A percentile compares a stretch with the other conserved stretches of the same genome.
These are phyloP conservation scores for Myriangium duriaei DNA, from an alignment of 2,329 filamentous ascomycete species.

Conservation along the genomic window DNA sequence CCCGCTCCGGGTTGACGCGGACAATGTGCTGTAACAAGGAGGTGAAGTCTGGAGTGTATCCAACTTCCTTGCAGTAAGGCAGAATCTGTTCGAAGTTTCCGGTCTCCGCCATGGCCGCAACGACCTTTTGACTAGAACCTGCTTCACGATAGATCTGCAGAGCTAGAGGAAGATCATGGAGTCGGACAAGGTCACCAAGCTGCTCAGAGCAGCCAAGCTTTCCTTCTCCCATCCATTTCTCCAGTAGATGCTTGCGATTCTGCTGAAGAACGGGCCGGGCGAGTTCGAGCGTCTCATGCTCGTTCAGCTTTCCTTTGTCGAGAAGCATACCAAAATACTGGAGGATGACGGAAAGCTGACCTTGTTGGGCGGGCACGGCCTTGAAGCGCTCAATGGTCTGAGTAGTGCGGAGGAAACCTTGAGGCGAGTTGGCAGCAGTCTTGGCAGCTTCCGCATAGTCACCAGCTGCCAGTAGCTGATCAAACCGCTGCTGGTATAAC, in stretches of 20 bases:
- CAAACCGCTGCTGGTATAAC: constrained; percentile 85
- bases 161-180: constrained; percentile 79
- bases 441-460: constrained; percentile 85
- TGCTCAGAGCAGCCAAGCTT: constrained; percentile 96
- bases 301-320: constrained; percentile 87
- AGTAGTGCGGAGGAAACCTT: constrained; percentile 84
- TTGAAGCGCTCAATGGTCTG: constrained; percentile 97
- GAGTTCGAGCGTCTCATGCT: constrained; percentile 86
- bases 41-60: constrained; percentile 93
- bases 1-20: constrained; percentile 83
- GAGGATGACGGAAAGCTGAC: constrained; percentile 84
- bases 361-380: constrained; percentile 63
- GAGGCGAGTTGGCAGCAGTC: constrained; percentile 89
- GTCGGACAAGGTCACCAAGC: constrained; percentile 83
- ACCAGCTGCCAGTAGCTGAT: constrained; percentile 67
- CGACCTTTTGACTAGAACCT: constrained; percentile 83
- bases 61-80: constrained; percentile 70
- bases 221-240: constrained; percentile 95
- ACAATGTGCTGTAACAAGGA: constrained; percentile 86
- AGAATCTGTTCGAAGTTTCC: constrained; percentile 96
- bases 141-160: constrained; percentile 83
- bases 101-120: constrained; percentile 87
- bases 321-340: constrained; percentile 97
- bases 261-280: constrained; percentile 86
- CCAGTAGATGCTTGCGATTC: constrained; percentile 86